Percentiles rank a stretch among this genome's conserved stretches.
phyloP scores from a whole-genome alignment of 164 flowering plant genomes.

The Vitis riparia region DNA sequence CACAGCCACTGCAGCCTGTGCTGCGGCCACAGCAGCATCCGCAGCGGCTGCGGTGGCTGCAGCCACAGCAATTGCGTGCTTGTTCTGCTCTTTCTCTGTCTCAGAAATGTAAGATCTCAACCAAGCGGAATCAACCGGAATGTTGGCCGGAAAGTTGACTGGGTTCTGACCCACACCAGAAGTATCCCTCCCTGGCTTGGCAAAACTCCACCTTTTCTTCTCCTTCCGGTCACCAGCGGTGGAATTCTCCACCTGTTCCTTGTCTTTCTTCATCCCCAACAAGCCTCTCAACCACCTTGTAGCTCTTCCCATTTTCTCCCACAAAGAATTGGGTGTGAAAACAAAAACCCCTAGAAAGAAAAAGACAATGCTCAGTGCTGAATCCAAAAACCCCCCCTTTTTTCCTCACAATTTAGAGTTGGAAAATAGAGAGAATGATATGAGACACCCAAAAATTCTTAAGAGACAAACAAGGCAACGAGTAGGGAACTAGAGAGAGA shows the following conservation, averaged over 20 bases:
- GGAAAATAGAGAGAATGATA: background rate
- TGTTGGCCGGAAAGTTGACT: slow-evolving; percentile 10
- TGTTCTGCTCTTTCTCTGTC: slow-evolving; percentile 49
- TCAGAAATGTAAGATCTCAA: slow-evolving; percentile 43
- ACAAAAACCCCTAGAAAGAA: slow-evolving; percentile 1
- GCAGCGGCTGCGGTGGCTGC: slow-evolving; percentile 72
- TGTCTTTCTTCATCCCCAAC: slow-evolving; percentile 74
- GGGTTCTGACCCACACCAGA: slow-evolving; percentile 17
- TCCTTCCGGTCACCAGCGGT: slow-evolving; percentile 37
- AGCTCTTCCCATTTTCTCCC: slow-evolving; percentile 70
- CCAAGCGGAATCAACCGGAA: slow-evolving; percentile 28
- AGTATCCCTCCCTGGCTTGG: slow-evolving; percentile 36
- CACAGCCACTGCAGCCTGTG: slow-evolving; percentile 69
- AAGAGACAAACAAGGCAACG: background rate
- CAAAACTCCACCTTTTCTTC: slow-evolving; percentile 75
- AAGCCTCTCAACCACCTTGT: slow-evolving; percentile 70
- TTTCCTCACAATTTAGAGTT: too few species aligned
- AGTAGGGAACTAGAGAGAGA: background rate
- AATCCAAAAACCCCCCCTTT: background rate
- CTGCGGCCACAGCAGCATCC: slow-evolving; percentile 71
- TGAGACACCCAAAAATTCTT: background rate
- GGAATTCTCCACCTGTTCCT: slow-evolving; percentile 27
- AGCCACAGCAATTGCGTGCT: slow-evolving; percentile 76
- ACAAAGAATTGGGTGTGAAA: slow-evolving; percentile 1
- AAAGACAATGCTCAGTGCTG: background rate